These are phyloP conservation scores for Gynostemma pentaphyllum DNA, from an alignment of 306 rosid genomes.

Conservation along the genomic window DNA sequence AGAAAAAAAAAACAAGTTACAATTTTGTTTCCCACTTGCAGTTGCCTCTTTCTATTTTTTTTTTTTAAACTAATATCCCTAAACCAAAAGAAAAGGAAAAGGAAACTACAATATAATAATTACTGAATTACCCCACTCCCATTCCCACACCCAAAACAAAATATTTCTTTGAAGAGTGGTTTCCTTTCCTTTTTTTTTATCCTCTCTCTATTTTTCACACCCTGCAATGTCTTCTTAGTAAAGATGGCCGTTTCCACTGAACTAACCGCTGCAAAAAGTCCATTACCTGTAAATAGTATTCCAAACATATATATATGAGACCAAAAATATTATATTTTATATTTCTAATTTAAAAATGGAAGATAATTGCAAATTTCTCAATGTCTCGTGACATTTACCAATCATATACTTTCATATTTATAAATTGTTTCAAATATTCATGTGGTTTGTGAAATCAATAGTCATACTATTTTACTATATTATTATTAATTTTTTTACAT, in stretches of 20 bases:
- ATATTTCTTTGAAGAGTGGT: not conserved
- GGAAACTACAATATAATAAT: not conserved
- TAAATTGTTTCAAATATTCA: no score
- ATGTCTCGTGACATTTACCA: no score
- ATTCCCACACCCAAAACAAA: constrained; percentile 3
- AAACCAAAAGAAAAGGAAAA: not conserved
- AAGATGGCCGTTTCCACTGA: constrained; percentile 12
- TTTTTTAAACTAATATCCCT: not conserved
- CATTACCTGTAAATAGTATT: constrained; percentile 3
- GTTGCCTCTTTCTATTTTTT: not conserved
- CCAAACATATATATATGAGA: not conserved
- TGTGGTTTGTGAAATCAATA: no score
- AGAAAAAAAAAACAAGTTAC: constrained; percentile 4
- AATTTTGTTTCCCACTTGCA: not conserved
- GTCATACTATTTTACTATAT: no score
- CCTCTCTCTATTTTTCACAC: not conserved
- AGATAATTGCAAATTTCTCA: no score
- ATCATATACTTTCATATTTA: no score
- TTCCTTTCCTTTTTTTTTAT: no score
- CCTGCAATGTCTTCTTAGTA: constrained; percentile 3
- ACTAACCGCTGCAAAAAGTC: constrained; percentile 13
- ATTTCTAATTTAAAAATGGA: no score
- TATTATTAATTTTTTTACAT: no score
- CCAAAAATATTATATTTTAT: not conserved
- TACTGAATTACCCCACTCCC: not conserved